A percentile compares a stretch with the other conserved stretches of the same genome.
Evolutionary conservation across 1,284 basidiomycete species (phyloP).

Genomic region (Baeospora myosura): DNA sequence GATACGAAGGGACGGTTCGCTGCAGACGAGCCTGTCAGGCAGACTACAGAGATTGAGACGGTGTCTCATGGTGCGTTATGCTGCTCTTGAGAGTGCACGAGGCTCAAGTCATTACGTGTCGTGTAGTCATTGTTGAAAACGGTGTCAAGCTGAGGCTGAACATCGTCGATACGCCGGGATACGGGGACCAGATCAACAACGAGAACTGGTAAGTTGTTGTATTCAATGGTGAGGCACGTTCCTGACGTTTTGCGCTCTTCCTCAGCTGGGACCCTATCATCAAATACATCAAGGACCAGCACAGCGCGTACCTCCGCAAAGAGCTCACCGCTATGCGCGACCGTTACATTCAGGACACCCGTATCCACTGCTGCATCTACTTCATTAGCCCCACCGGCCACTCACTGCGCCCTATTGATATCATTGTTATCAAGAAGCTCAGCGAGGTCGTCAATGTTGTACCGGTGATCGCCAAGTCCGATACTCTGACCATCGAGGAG

Average conservation of each 20-base stretch:
- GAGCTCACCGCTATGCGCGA: conserved; percentile 98
- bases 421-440: conserved; percentile 98
- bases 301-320: conserved; percentile 97
- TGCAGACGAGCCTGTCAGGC: conserved; percentile 80
- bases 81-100: conserved; percentile 5
- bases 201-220: conserved; percentile 87
- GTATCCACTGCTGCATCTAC: conserved; percentile 97
- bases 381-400: conserved; percentile 98
- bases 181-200: conserved; percentile 98
- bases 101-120: conserved; percentile 4
- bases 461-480: conserved; percentile 97
- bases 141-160: conserved; percentile 92
- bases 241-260: conserved; percentile 4
- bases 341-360: conserved; percentile 95
- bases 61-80: conserved; percentile 84
- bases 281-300: conserved; percentile 99
- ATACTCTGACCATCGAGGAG: conserved; percentile 91
- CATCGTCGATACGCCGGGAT: conserved; percentile 98
- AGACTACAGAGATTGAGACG: conserved; percentile 95
- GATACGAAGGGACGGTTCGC: conserved; percentile 94
- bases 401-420: conserved; percentile 87
- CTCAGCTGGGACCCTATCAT: conserved; percentile 95
- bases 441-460: conserved; percentile 99
- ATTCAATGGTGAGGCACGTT: conserved; percentile 3
- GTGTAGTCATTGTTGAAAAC: conserved; percentile 88